Base-by-base conservation (phyloP, 345 rosid species). In the Gossypium sturtianum region DNA sequence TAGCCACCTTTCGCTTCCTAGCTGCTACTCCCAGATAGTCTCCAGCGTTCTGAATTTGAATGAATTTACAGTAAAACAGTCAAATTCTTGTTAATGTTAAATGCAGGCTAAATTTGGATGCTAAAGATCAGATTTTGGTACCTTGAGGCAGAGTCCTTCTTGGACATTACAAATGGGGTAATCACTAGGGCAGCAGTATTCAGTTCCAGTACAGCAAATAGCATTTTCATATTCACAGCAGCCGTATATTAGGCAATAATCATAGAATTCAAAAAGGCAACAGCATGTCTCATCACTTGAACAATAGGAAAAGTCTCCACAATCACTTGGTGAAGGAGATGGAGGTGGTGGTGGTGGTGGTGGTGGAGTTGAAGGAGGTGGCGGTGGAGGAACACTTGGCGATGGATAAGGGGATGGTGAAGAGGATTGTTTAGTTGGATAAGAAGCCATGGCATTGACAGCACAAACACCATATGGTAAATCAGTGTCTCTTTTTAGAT, bases 401-500 rank as follows among this genome's bases (percentile, higher is more conserved):
- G 82, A 78, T 19, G 87, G 86, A 67, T 70, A 75, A 0, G 92
- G 94, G 27, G 92, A 84, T n/a, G 88, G 91, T 0, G 94, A 74
- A n/a, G 84, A 85, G 7, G 88, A 76, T 56, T 83, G 78, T 70
- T 87, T 86, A 45, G 88, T 89, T 41, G 93, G 91, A 71, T 91
- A 91, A 23, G 93, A 89, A 6, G 97, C 91, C 90, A 84, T 84
- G 23, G 90, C 91, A 69, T 89, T 86, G 66, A 91, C 76, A 15
- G 89, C 97, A 22, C 97, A 91, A 19, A 75, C 75, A 58, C 97
- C 97, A 62, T 86, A 82, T 8, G 53, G 11, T 25, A 80, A 57
- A 27, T 60, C 51, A 15, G 82, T 74, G 79, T 85, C 75, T 69
- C 97, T 87, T 47, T 41, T 73, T 5, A 91, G 12, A 59, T 85